Percentiles rank a stretch among this genome's conserved stretches.
phyloP scores from a whole-genome alignment of 2,329 filamentous ascomycete species.

The Penicillium sp. region DNA sequence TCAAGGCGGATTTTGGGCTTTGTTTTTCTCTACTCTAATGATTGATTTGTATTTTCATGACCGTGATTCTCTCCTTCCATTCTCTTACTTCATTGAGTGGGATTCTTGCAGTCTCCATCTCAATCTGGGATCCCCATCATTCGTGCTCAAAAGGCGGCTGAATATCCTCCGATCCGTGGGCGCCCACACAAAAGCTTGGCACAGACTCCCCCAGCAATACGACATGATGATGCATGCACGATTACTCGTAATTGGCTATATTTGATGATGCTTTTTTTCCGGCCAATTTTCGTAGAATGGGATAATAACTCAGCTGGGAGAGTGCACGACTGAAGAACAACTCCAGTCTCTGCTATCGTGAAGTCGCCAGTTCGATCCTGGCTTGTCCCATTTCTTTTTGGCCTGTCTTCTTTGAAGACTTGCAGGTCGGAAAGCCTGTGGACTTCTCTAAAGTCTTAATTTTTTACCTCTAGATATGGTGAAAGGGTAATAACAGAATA shows the following conservation, averaged over 20 bases:
- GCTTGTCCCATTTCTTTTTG: slow-evolving; percentile 7
- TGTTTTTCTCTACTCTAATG: slow-evolving; percentile 21
- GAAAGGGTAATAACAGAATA: too few species aligned
- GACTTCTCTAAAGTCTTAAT: too few species aligned
- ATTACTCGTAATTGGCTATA: not conserved
- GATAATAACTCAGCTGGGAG: slow-evolving; percentile 8
- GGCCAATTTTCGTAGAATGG: not conserved
- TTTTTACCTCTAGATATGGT: too few species aligned
- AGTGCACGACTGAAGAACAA: slow-evolving; percentile 7
- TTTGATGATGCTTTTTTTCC: not conserved
- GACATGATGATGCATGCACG: too few species aligned
- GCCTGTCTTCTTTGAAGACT: too few species aligned
- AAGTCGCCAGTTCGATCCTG: slow-evolving; percentile 7
- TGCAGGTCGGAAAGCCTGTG: too few species aligned
- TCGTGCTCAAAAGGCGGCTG: not conserved
- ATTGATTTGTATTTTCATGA: not conserved
- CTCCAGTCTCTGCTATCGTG: slow-evolving; percentile 5
- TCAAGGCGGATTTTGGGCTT: slow-evolving; percentile 2
- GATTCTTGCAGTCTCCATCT: not conserved
- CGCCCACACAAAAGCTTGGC: not conserved
- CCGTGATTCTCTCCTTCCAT: not conserved
- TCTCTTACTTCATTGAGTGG: not conserved
- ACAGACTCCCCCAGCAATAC: not conserved
- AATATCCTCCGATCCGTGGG: not conserved
- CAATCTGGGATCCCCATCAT: not conserved